Evolutionary conservation across 139 green algal genomes (phyloP).

Genomic region (Picochlorum sp.): DNA sequence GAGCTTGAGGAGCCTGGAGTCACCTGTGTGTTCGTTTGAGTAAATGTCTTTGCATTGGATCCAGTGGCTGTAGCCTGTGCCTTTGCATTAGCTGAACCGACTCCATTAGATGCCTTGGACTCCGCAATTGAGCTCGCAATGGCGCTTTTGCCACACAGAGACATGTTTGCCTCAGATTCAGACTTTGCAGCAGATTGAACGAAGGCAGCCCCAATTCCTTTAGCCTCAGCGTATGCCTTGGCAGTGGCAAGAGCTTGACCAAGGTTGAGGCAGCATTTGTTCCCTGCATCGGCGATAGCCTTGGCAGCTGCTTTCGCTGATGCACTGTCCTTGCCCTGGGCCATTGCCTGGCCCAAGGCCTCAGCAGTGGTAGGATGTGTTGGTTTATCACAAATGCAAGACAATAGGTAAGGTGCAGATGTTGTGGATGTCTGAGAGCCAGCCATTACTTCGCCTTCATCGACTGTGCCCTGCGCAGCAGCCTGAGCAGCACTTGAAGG

Average conservation of each 20-base stretch:
- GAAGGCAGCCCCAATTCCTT: neutral
- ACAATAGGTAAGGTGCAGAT: neutral
- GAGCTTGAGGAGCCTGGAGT: neutral
- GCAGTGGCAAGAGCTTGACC: neutral
- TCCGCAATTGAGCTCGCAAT: neutral
- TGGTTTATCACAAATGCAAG: neutral
- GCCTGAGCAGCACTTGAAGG: constrained; percentile 1
- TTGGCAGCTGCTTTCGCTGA: neutral
- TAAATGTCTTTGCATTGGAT: neutral
- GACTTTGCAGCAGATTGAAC: neutral
- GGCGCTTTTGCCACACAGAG: neutral
- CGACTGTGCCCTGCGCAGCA: neutral
- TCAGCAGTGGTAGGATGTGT: neutral
- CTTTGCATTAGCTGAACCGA: neutral
- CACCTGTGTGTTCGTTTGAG: neutral
- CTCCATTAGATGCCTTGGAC: neutral
- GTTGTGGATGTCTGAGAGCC: neutral
- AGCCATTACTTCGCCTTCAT: neutral
- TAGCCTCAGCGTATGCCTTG: neutral
- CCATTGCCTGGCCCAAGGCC: neutral
- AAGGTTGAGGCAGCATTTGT: constrained; percentile 2
- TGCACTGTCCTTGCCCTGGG: neutral
- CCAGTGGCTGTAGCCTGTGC: neutral
- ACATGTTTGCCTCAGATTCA: neutral
- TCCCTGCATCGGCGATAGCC: neutral